Evolutionary conservation across 169 alveolate genomes (phyloP), one percentile per base, ranked within the genome.

Genomic region (Plasmodium fragile): DNA sequence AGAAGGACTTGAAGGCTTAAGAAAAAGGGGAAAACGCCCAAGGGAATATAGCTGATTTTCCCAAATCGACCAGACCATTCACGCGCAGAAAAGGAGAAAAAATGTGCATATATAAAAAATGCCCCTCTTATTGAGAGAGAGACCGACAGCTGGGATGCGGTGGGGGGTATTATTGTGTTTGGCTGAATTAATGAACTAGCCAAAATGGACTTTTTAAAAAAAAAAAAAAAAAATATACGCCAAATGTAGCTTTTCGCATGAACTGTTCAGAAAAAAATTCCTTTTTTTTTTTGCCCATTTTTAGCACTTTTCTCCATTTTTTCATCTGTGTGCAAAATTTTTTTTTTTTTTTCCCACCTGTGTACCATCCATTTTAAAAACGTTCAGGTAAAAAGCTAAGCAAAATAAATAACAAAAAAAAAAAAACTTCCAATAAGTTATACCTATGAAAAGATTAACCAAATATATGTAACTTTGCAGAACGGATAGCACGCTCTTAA

Each of bases 1-100:
- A 97, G 93, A 97, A 93, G 78, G 93, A 84, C 65, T 72, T 84
- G 78, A 84, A 84, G 79, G 85, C 93, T 8, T 84, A 84, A 73
- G 28, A 25, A 73, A 16, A 25, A 13, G 53, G 36, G 73, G 65
- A 55, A 22, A 32, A 25, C 65, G 41, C 6, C 18, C 39, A 69
- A 65, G 49, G 5, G 13, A 3, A n/a, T n/a, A n/a, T 25, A 79
- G 65, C 13, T 41, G 11, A 34, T 41, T 41, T 34, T 41, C 7
- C 25, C 32, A 43, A 16, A 49, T 45, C 7, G 1, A 22, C 45
- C 52, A 79, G n/a, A 13, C 4, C 65, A 41, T 3, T 18, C 13
- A 41, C 13, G 73, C 18, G 45, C 25, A 25, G 39, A 82, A 13
- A 39, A 59, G 65, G 39, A 79, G 22, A 79, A 79, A n/a, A 2